These are phyloP conservation scores for Acanthamoeba polyphaga DNA, from an alignment of 208 protist species.

Conservation along the genomic window DNA sequence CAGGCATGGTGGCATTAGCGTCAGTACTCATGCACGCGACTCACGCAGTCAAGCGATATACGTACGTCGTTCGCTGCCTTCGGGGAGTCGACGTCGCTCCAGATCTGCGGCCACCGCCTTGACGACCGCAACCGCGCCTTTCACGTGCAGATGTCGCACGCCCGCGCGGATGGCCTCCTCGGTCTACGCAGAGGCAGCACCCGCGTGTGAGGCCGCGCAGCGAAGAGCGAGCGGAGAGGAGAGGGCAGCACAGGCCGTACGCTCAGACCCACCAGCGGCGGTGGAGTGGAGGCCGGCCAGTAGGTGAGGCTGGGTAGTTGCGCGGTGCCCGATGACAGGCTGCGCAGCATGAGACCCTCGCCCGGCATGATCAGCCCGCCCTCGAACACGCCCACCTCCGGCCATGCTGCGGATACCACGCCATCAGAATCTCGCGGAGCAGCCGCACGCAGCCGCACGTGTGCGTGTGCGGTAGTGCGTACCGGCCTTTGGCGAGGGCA, in stretches of 20 bases:
- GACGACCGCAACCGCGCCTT: neutral
- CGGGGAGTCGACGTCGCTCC: neutral
- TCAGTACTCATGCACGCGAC: too few relatives aligned
- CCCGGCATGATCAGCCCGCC: conserved; percentile 32
- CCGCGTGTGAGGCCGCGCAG: too few relatives aligned
- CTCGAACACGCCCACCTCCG: conserved; percentile 33
- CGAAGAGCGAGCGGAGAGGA: neutral
- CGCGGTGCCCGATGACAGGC: conserved; percentile 20
- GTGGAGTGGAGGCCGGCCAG: neutral
- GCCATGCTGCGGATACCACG: neutral
- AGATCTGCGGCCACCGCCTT: neutral
- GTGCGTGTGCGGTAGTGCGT: neutral
- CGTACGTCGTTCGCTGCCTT: neutral
- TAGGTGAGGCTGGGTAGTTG: conserved; percentile 7
- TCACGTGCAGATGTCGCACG: neutral
- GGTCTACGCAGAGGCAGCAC: neutral
- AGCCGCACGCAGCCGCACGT: neutral
- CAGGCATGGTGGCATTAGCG: neutral
- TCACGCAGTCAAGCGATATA: neutral
- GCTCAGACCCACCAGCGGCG: neutral
- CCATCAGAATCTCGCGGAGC: neutral
- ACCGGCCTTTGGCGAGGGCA: neutral
- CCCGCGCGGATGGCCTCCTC: conserved; percentile 26
- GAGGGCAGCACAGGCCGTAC: neutral
- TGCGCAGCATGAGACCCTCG: conserved; percentile 38